Percentiles rank a stretch among this genome's conserved stretches.
Evolutionary conservation across 495 filamentous ascomycete genomes (phyloP).

Genomic region (Xylaria grammica): DNA sequence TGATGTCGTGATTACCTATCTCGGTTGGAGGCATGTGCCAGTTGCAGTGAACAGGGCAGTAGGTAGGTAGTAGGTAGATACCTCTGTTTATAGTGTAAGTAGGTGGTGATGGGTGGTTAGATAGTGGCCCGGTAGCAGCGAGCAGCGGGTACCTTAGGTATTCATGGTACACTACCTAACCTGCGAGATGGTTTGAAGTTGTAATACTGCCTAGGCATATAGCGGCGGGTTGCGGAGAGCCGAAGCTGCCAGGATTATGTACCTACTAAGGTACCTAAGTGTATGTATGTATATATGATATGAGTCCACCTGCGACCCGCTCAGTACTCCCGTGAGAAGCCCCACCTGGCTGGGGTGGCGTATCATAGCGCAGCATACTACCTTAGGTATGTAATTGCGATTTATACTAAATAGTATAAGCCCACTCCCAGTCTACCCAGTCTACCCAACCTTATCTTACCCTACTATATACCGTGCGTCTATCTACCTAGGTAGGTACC

Average conservation of each 20-base stretch:
- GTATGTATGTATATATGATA: too few relatives aligned
- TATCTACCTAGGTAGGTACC: not conserved
- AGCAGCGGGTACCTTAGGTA: too few relatives aligned
- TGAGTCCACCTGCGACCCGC: constrained; percentile 6
- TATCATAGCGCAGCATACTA: too few relatives aligned
- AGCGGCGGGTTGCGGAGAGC: constrained; percentile 13
- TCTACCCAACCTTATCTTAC: too few relatives aligned
- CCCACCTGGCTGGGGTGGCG: constrained; percentile 9
- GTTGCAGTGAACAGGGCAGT: not conserved
- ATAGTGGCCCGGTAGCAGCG: not conserved
- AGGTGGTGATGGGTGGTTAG: not conserved
- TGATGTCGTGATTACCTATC: constrained; percentile 28
- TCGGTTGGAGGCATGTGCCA: not conserved
- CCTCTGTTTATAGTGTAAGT: not conserved
- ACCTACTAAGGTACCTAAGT: too few relatives aligned
- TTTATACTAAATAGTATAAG: too few relatives aligned
- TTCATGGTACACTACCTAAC: too few relatives aligned
- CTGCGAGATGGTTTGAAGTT: not conserved
- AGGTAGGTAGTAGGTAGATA: not conserved
- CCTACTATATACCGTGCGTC: too few relatives aligned
- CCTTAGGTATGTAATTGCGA: too few relatives aligned
- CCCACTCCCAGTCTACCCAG: too few relatives aligned
- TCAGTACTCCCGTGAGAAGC: too few relatives aligned
- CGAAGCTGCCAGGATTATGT: not conserved
- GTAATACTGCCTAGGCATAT: too few relatives aligned